These are phyloP conservation scores for Lactifluus volemus DNA, from an alignment of 768 basidiomycete species.

Conservation along the genomic window DNA sequence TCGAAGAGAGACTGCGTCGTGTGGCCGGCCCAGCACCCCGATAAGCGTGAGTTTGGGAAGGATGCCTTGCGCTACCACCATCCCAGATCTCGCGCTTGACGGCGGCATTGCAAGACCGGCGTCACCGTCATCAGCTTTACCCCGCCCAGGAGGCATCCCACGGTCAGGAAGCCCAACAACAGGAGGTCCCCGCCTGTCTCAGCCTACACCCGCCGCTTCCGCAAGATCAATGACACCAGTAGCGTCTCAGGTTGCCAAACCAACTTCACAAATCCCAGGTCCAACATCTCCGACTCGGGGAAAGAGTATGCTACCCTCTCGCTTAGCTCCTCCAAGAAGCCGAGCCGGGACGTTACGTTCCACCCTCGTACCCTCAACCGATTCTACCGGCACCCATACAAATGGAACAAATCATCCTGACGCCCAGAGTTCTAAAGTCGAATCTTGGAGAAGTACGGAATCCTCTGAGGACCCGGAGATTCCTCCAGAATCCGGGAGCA, in stretches of 20 bases:
- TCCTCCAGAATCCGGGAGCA: slow-evolving; percentile 34
- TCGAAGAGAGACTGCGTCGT: slow-evolving; percentile 82
- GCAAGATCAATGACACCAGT: slow-evolving; percentile 32
- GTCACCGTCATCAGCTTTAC: slow-evolving; percentile 34
- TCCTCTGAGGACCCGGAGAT: slow-evolving; percentile 11
- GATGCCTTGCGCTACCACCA: slow-evolving; percentile 34
- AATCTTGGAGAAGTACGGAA: slow-evolving; percentile 14
- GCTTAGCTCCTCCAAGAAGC: slow-evolving; percentile 57
- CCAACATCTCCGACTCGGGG: slow-evolving; percentile 40
- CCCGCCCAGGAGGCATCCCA: slow-evolving; percentile 36
- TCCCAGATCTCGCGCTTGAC: slow-evolving; percentile 47
- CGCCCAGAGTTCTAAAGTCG: slow-evolving; percentile 14
- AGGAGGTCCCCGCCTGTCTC: slow-evolving; percentile 33
- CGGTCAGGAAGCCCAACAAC: slow-evolving; percentile 43
- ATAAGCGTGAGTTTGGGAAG: slow-evolving; percentile 28
- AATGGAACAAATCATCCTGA: slow-evolving; percentile 7
- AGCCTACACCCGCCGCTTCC: slow-evolving; percentile 35
- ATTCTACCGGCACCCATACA: background rate
- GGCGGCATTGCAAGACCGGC: slow-evolving; percentile 40
- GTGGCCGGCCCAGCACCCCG: slow-evolving; percentile 58
- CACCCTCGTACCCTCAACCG: background rate
- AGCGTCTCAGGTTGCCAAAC: slow-evolving; percentile 23
- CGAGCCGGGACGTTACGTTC: slow-evolving; percentile 29
- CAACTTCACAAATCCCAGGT: slow-evolving; percentile 25
- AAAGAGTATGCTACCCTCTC: slow-evolving; percentile 66